Conservation (phyloP, 257 asterid species). For the Eucommia ulmoides region DNA sequence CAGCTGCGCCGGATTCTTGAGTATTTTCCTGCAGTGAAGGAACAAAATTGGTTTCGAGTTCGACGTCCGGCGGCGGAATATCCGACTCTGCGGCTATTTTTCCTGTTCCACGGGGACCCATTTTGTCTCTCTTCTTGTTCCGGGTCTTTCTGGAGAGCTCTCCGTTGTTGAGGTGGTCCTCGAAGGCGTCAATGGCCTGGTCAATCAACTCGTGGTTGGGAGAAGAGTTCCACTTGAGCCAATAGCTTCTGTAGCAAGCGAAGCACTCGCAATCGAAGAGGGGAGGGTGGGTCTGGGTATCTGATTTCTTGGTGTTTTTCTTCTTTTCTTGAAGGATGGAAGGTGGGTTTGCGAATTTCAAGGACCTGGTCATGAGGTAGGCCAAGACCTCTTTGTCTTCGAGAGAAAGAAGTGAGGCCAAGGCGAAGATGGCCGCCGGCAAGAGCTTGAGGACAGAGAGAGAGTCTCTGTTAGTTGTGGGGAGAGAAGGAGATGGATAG, state of each 20-base stretch:
- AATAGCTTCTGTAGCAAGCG: slow-evolving; percentile 56
- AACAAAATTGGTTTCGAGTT: no score
- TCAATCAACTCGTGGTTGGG: slow-evolving; percentile 67
- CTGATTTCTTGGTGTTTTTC: slow-evolving; percentile 19
- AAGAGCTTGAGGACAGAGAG: slow-evolving; percentile 32
- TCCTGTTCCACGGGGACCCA: slow-evolving; percentile 24
- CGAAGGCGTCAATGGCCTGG: slow-evolving; percentile 69
- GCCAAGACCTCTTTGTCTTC: slow-evolving; percentile 58
- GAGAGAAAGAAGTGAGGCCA: slow-evolving; percentile 33
- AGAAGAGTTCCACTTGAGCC: slow-evolving; percentile 73
- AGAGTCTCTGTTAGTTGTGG: slow-evolving; percentile 7
- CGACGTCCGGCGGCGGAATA: slow-evolving; percentile 11
- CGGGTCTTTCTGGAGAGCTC: slow-evolving; percentile 14
- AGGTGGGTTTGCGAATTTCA: slow-evolving; percentile 31
- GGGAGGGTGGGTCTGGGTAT: slow-evolving; percentile 21
- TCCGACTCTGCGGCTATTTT: neutral
- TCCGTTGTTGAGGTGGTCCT: slow-evolving; percentile 41
- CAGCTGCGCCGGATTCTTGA: no score
- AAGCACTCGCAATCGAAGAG: slow-evolving; percentile 61
- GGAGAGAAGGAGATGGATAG: neutral
- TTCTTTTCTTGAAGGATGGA: slow-evolving; percentile 12
- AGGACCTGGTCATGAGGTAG: slow-evolving; percentile 60
- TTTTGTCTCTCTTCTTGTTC: slow-evolving; percentile 33
- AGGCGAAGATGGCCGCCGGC: slow-evolving; percentile 52
- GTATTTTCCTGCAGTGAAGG: no score